Evolutionary conservation across 2,329 filamentous ascomycete species (phyloP).

Genomic region (Fusarium irregulare): DNA sequence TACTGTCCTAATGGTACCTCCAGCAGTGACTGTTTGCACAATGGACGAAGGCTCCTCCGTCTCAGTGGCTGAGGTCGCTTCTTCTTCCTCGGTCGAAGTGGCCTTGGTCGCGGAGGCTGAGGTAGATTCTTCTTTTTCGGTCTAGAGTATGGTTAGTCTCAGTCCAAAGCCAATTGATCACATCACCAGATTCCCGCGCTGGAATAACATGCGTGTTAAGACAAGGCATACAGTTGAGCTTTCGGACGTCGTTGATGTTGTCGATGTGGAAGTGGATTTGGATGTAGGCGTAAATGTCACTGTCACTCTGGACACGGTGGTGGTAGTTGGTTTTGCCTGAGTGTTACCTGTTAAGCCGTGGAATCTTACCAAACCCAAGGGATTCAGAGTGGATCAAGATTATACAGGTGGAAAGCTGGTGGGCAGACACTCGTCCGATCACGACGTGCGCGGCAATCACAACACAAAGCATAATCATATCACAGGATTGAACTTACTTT

Average conservation of each 20-base stretch:
- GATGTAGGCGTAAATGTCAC: constrained; percentile 40
- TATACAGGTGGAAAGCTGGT: constrained; percentile 19
- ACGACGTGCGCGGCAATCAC: constrained; percentile 34
- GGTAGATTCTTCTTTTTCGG: constrained; percentile 36
- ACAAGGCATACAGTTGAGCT: constrained; percentile 55
- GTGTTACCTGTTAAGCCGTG: constrained; percentile 46
- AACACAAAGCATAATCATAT: constrained; percentile 24
- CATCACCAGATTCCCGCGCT: constrained; percentile 34
- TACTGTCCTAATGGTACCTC: constrained; percentile 65
- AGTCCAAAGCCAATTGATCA: constrained; percentile 13
- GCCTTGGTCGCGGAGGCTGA: constrained; percentile 1
- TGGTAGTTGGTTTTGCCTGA: constrained; percentile 45
- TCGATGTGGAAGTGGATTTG: constrained; percentile 39
- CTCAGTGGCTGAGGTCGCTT: constrained; percentile 38
- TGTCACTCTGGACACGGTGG: constrained; percentile 49
- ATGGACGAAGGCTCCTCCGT: constrained; percentile 39
- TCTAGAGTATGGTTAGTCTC: constrained; percentile 35
- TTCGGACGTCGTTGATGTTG: constrained; percentile 44
- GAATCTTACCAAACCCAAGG: constrained; percentile 40
- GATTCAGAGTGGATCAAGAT: constrained; percentile 17
- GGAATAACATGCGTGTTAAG: constrained; percentile 34
- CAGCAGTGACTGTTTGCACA: constrained; percentile 66
- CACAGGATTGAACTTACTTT: constrained; percentile 46
- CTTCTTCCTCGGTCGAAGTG: constrained; percentile 2
- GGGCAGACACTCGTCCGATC: constrained; percentile 43